phyloP scores from a whole-genome alignment of 768 basidiomycete species.

The Floccularia luteovirens region DNA sequence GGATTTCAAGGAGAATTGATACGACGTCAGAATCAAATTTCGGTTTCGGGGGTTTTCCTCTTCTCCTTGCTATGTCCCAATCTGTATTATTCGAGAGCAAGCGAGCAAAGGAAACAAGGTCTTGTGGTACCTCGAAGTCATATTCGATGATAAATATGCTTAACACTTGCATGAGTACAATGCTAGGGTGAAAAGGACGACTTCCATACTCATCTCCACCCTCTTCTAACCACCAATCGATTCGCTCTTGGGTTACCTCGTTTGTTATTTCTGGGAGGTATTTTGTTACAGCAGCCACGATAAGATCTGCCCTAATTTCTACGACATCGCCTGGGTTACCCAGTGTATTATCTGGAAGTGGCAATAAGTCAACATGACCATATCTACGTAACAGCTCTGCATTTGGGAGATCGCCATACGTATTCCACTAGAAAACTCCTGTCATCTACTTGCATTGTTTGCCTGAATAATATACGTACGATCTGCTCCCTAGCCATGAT shows the following conservation, averaged over 20 bases:
- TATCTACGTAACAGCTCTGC: slow-evolving; percentile 90
- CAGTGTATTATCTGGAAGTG: slow-evolving; percentile 33
- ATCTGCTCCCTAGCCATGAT: slow-evolving; percentile 84
- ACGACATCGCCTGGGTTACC: slow-evolving; percentile 81
- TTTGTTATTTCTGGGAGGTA: slow-evolving; percentile 10
- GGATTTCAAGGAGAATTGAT: slow-evolving; percentile 36
- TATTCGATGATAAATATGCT: slow-evolving; percentile 53
- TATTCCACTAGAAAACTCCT: slow-evolving; percentile 66
- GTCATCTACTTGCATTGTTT: background rate
- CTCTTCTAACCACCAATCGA: slow-evolving; percentile 92
- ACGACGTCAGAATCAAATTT: slow-evolving; percentile 43
- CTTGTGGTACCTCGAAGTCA: slow-evolving; percentile 42
- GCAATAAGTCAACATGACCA: slow-evolving; percentile 82
- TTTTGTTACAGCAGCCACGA: slow-evolving; percentile 34
- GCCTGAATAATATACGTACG: slow-evolving; percentile 39
- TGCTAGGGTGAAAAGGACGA: slow-evolving; percentile 2
- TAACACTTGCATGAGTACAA: background rate
- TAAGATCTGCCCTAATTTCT: slow-evolving; percentile 68
- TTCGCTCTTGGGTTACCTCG: slow-evolving; percentile 42
- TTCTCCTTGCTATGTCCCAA: slow-evolving; percentile 51
- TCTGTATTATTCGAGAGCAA: slow-evolving; percentile 50
- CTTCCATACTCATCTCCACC: slow-evolving; percentile 80
- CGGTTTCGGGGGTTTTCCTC: slow-evolving; percentile 70
- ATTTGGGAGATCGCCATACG: slow-evolving; percentile 91
- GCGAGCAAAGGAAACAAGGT: slow-evolving; percentile 56